Conservation (phyloP, 768 basidiomycete species). For the Gelatoporia subvermispora region DNA sequence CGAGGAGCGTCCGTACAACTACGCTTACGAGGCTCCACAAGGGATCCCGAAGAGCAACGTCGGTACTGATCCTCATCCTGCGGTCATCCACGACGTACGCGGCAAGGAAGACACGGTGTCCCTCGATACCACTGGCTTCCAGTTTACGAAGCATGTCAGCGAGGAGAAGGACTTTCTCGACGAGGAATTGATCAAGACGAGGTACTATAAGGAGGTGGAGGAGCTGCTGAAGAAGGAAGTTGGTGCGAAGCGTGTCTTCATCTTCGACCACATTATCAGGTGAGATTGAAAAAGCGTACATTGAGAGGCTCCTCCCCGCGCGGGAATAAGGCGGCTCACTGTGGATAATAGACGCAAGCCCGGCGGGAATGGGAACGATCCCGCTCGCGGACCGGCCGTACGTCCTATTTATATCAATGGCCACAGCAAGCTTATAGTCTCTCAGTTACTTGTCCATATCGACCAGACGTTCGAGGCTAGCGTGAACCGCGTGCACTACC, state of each 20-base stretch:
- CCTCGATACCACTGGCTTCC: conserved; percentile 41
- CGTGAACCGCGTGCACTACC: conserved; percentile 29
- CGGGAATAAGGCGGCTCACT: not conserved
- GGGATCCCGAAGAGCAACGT: conserved; percentile 26
- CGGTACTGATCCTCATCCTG: conserved; percentile 20
- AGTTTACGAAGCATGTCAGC: conserved; percentile 29
- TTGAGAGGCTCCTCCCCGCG: not conserved
- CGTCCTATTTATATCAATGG: not conserved
- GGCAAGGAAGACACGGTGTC: conserved; percentile 21
- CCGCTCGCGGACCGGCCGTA: conserved; percentile 27
- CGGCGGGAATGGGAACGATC: conserved; percentile 1
- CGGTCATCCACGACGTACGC: conserved; percentile 27
- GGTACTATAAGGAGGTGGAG: conserved; percentile 42
- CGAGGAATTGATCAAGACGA: conserved; percentile 31
- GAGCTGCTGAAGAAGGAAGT: conserved; percentile 36
- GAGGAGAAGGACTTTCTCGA: conserved; percentile 36
- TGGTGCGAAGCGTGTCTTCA: conserved; percentile 35
- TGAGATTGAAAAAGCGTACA: conserved; percentile 3
- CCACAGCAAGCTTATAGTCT: not conserved
- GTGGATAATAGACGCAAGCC: conserved; percentile 17
- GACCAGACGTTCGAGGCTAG: conserved; percentile 37
- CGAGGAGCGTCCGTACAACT: conserved; percentile 30
- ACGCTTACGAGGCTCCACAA: conserved; percentile 23
- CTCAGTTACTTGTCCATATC: conserved; percentile 35
- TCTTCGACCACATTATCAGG: conserved; percentile 41